These are phyloP conservation scores for Rosa rugosa DNA, from an alignment of 306 rosid species.

Conservation along the genomic window DNA sequence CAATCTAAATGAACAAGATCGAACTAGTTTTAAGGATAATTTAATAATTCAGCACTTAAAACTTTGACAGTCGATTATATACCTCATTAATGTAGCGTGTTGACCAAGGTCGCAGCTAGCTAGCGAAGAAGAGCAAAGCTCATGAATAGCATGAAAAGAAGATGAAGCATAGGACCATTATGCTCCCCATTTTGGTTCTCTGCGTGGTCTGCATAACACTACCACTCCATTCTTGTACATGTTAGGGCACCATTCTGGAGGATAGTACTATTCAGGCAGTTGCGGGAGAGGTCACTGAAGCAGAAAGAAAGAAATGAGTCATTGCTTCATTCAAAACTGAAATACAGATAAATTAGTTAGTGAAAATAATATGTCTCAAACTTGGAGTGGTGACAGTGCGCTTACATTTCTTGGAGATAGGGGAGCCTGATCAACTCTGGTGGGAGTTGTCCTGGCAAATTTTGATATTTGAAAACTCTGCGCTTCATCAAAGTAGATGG, in stretches of 20 bases:
- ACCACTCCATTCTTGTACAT: conserved; percentile 27
- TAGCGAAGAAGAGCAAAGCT: no score
- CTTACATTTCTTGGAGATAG: conserved; percentile 56
- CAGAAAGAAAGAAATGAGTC: neutral
- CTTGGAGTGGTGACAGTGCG: neutral
- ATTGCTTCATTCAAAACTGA: no score
- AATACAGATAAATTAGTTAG: neutral
- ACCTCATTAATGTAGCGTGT: no score
- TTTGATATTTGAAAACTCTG: conserved; percentile 52
- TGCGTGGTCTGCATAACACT: no score
- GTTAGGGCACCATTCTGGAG: conserved; percentile 48
- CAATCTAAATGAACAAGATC: no score
- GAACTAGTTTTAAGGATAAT: no score
- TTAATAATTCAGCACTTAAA: no score
- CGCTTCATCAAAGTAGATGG: neutral
- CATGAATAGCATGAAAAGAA: no score
- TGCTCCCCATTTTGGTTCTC: no score
- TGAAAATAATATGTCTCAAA: neutral
- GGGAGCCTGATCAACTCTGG: conserved; percentile 40
- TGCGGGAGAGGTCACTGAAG: conserved; percentile 58
- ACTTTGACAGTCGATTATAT: no score
- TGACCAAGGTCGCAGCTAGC: no score
- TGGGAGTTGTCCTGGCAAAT: conserved; percentile 58
- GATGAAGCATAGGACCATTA: no score
- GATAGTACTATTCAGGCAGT: conserved; percentile 65